Base-by-base conservation (phyloP, 139 green algal species). In the Chlamydomonas schloesseri region DNA sequence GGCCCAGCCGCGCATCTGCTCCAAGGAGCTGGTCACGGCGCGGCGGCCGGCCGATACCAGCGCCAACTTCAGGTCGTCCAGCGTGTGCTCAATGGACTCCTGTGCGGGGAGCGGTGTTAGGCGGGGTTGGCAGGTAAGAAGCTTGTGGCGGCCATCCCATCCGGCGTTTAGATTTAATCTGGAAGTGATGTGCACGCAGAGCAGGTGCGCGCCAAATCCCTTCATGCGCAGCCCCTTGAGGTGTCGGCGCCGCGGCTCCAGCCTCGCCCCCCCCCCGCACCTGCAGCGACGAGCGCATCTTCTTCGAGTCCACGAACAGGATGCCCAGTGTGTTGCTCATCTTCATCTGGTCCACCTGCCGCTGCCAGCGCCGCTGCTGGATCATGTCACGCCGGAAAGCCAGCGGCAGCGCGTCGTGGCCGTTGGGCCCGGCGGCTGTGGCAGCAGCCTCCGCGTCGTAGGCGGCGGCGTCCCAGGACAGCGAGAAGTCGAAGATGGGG, bases 281-380 rank as follows among this genome's bases (percentile, higher is more conserved):
- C 81, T 79, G 70, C 53, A 91, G 88, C 28, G n/a, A 14, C 20
- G 79, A 53, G n/a, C 90, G 75, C 73, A 96, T 91, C 4, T 78
- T 88, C 76, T 94, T 94, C 34, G 81, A 89, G 73, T 96, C 94
- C 23, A 96, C 89, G 36, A 89, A 90, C 57, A 96, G 68, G 46
- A 91, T 90, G 33, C 89, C 89, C 26, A 88, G 33, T 13, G 73
- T 88, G 73, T 80, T 87, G 65, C 77, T 91, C 75, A 94, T 93
- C 85, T 94, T 94, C 92, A 96, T 95, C 79, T 92, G 91, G 20
- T 96, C 94, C n/a, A 87, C 87, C 81, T 76, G 47, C 10, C 82
- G 74, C 36, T 73, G 67, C 87, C 87, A 91, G 29, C 82, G 57
- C 1, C 87, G 73, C 82, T 88, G 74, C 74, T 88, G 87, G 74